Conservation (phyloP, 1,139 yeast genomes). For the Yamadazyma diddensiae region DNA sequence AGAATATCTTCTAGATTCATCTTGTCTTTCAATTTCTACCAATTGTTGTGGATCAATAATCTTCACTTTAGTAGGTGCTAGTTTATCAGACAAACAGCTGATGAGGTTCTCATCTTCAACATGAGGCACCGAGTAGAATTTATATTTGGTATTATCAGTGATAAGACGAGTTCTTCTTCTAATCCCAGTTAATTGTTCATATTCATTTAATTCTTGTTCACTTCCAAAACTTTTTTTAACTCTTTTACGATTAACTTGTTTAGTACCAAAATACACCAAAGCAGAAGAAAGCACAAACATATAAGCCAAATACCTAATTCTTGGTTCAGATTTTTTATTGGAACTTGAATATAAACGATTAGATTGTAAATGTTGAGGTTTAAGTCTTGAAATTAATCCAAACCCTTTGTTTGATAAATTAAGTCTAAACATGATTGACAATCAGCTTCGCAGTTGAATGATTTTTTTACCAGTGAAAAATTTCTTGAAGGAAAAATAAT, state of each 20-base stretch:
- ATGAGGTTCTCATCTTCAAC: slow-evolving; percentile 22
- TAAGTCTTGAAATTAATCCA: too few species aligned
- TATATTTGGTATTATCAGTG: slow-evolving; percentile 25
- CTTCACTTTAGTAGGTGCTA: slow-evolving; percentile 36
- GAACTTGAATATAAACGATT: too few species aligned
- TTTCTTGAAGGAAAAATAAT: not conserved
- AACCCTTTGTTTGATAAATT: too few species aligned
- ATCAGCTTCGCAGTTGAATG: not conserved
- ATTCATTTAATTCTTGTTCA: slow-evolving; percentile 57
- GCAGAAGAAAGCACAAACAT: slow-evolving; percentile 52
- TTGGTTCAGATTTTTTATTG: slow-evolving; percentile 29
- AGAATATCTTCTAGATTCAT: slow-evolving; percentile 41
- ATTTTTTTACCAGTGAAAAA: slow-evolving; percentile 2
- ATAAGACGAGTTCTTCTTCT: slow-evolving; percentile 52
- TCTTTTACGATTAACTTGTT: slow-evolving; percentile 47
- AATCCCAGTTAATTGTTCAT: slow-evolving; percentile 50
- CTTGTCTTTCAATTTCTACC: slow-evolving; percentile 40
- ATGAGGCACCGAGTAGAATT: slow-evolving; percentile 46
- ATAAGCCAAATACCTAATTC: slow-evolving; percentile 47
- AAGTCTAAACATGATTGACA: too few species aligned
- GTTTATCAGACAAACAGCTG: slow-evolving; percentile 17
- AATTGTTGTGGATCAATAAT: slow-evolving; percentile 47
- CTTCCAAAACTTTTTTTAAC: slow-evolving; percentile 50
- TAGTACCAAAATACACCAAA: slow-evolving; percentile 51
- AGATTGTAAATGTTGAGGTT: too few species aligned